A percentile compares a stretch with the other conserved stretches of the same genome.
phyloP scores from a whole-genome alignment of 441 rosid genomes.

The Oxalis stricta region DNA sequence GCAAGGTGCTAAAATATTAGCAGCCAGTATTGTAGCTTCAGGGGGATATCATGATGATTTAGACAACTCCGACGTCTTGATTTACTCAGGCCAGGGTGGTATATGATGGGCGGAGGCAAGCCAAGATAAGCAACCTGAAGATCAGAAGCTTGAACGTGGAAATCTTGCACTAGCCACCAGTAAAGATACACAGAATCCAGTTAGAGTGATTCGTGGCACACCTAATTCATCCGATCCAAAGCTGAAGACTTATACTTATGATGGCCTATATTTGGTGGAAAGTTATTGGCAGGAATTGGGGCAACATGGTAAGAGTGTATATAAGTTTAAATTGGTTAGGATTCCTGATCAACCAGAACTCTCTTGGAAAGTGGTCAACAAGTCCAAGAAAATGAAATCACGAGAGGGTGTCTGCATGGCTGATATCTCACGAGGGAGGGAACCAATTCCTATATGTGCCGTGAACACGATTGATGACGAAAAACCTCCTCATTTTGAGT shows the following conservation, averaged over 20 bases:
- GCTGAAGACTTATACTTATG: slow-evolving; percentile 43
- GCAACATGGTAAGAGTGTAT: slow-evolving; percentile 54
- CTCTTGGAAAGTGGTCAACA: slow-evolving; percentile 69
- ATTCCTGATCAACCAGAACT: slow-evolving; percentile 76
- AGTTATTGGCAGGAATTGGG: slow-evolving; percentile 43
- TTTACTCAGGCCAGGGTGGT: slow-evolving; percentile 81
- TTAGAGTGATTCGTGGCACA: slow-evolving; percentile 68
- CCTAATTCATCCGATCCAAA: slow-evolving; percentile 26
- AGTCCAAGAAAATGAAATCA: slow-evolving; percentile 24
- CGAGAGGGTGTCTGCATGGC: slow-evolving; percentile 51
- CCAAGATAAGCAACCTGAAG: slow-evolving; percentile 53
- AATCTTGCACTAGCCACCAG: slow-evolving; percentile 72
- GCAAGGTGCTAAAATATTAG: slow-evolving; percentile 21
- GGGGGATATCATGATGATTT: slow-evolving; percentile 68
- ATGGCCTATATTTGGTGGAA: slow-evolving; percentile 66
- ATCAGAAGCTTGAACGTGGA: slow-evolving; percentile 62
- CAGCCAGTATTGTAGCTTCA: slow-evolving; percentile 72
- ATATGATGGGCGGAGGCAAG: slow-evolving; percentile 33
- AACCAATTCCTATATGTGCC: slow-evolving; percentile 53
- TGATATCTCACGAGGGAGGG: slow-evolving; percentile 67
- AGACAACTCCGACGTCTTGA: slow-evolving; percentile 62
- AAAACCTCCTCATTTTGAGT: slow-evolving; percentile 52
- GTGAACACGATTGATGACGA: slow-evolving; percentile 60
- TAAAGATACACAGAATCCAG: slow-evolving; percentile 35
- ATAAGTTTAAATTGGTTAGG: slow-evolving; percentile 48